Evolutionary conservation across 768 basidiomycete species (phyloP), one percentile per base, ranked within the genome.

Genomic region (Naematelia encephala): DNA sequence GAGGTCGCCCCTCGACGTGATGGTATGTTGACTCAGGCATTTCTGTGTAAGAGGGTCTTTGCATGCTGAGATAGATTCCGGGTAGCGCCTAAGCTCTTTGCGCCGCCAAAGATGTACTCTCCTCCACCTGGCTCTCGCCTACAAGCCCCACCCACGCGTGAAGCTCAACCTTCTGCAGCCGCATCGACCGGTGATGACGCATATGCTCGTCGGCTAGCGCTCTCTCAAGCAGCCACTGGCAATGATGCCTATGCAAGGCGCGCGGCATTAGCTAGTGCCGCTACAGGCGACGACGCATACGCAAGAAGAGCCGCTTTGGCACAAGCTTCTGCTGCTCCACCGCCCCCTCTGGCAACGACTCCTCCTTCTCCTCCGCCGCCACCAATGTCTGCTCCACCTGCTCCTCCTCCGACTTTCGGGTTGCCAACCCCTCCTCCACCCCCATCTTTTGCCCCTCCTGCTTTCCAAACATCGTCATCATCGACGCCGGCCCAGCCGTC

Each of bases 11-110:
- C 69, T 5, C 54, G 73, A 48, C 51, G 72, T 26, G 72, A 73
- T 59, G 75, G 75, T 77, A 45, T 47, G 75, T 70, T 34, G n/a
- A 29, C 16, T n/a, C n/a, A n/a, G n/a, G n/a, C n/a, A n/a, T n/a
- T n/a, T n/a, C n/a, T n/a, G n/a, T n/a, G n/a, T n/a, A n/a, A n/a
- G n/a, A 2, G 2, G 22, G 25, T 44, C 43, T 19, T 50, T 28
- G 12, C 13, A 44, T 43, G 23, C 43, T 53, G 34, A 56, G 12
- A 2, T 49, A 2, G 29, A 3, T 46, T 3, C 23, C 23, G 25
- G 34, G 19, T 27, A 68, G 70, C 64, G 1, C 67, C 65, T 16
- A 68, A 62, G 50, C 60, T 70, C 65, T 68, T 67, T 49, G 70
- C 68, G 3, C 67, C 71, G 10, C 65, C 66, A 10, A 65, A 63